Evolutionary conservation across 2,329 filamentous ascomycete genomes (phyloP).

Genomic region (Claviceps lovelessii): DNA sequence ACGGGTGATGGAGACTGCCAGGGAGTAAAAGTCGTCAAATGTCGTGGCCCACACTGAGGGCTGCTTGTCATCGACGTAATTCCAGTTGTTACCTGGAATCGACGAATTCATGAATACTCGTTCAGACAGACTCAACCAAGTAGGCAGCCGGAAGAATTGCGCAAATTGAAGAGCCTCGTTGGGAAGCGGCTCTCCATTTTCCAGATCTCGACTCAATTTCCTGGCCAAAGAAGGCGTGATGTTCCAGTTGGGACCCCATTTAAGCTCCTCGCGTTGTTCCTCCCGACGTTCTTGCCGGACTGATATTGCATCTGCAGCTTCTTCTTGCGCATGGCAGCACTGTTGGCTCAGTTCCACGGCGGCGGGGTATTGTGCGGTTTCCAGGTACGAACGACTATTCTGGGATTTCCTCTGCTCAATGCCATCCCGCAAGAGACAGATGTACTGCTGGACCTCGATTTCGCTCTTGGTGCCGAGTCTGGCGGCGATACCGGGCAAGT

Average conservation of each 20-base stretch:
- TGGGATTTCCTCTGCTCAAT: constrained; percentile 25
- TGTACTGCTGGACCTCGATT: constrained; percentile 58
- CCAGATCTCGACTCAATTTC: constrained; percentile 11
- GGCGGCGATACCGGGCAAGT: constrained; percentile 46
- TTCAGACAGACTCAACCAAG: constrained; percentile 50
- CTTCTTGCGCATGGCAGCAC: constrained; percentile 52
- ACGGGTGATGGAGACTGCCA: constrained; percentile 53
- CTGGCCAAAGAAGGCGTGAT: constrained; percentile 32
- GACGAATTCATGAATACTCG: constrained; percentile 62
- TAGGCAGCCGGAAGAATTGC: constrained; percentile 41
- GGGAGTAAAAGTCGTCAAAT: constrained; percentile 58
- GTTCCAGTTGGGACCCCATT: constrained; percentile 53
- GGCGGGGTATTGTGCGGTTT: constrained; percentile 47
- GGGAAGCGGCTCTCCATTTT: background rate
- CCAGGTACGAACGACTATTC: constrained; percentile 19
- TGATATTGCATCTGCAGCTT: constrained; percentile 51
- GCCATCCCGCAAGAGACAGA: constrained; percentile 45
- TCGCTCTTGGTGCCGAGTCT: constrained; percentile 57
- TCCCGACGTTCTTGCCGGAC: constrained; percentile 51
- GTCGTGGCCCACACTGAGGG: constrained; percentile 64
- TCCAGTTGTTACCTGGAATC: constrained; percentile 53
- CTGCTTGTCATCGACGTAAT: constrained; percentile 38
- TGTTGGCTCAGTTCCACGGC: constrained; percentile 57
- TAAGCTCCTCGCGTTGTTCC: constrained; percentile 40
- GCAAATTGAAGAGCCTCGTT: constrained; percentile 30